Percentiles rank a stretch among this genome's conserved stretches.
Evolutionary conservation across 345 rosid species (phyloP).

Genomic region (Lepidium sativum): DNA sequence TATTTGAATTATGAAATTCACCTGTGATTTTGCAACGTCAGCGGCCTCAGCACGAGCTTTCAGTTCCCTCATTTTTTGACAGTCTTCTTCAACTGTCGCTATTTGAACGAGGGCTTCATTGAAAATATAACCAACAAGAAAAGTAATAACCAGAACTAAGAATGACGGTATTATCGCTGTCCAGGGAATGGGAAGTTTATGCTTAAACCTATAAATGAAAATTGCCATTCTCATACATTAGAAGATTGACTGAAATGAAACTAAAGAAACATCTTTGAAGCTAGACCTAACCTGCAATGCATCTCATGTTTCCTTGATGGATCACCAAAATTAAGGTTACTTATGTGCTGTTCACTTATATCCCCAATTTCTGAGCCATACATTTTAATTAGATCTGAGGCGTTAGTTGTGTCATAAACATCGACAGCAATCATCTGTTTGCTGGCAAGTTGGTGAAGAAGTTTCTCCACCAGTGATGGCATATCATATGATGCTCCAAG

Average conservation of each 20-base stretch:
- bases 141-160: constrained; percentile 55
- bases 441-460: constrained; percentile 92
- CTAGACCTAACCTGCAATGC: constrained; percentile 74
- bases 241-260: constrained; percentile 4
- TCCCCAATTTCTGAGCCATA: constrained; percentile 64
- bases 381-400: constrained; percentile 60
- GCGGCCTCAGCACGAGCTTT: constrained; percentile 98
- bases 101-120: constrained; percentile 66
- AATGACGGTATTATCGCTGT: constrained; percentile 53
- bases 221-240: not conserved
- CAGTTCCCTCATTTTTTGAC: constrained; percentile 63
- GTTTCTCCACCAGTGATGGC: constrained; percentile 91
- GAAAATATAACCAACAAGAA: constrained; percentile 72
- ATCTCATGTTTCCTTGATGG: constrained; percentile 84
- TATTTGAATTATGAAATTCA: not conserved
- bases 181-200: constrained; percentile 75
- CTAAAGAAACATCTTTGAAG: not conserved
- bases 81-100: constrained; percentile 70
- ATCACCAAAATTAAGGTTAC: constrained; percentile 89
- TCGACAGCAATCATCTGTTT: constrained; percentile 78
- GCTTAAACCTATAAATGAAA: constrained; percentile 56
- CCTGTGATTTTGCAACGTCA: constrained; percentile 95
- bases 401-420: constrained; percentile 82
- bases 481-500: constrained; percentile 97
- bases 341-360: constrained; percentile 49